Evolutionary conservation across 202 grass and related monocot genomes (phyloP).

Genomic region (Musa balbisiana): DNA sequence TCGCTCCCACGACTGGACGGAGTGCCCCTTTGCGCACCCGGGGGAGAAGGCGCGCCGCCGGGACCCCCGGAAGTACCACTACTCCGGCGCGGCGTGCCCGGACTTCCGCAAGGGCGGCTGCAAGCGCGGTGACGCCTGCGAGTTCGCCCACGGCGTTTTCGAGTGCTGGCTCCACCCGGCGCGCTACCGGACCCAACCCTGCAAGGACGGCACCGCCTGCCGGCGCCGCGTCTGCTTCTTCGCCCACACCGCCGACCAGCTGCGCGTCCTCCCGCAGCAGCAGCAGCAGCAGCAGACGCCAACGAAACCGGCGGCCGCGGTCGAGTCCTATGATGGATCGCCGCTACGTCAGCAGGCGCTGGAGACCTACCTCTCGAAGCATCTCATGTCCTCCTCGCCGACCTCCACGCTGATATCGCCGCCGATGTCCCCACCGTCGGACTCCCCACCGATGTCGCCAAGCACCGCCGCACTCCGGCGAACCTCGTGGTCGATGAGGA

Average conservation of each 20-base stretch:
- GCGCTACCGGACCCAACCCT: constrained; percentile 64
- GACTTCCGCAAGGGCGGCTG: constrained; percentile 59
- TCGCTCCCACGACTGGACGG: constrained; percentile 60
- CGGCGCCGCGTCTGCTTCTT: constrained; percentile 69
- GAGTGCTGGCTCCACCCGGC: constrained; percentile 73
- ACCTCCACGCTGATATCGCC: constrained; percentile 42
- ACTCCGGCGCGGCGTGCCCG: constrained; percentile 47
- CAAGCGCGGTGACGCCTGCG: constrained; percentile 49
- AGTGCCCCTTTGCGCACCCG: constrained; percentile 46
- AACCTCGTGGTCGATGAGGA: constrained; percentile 12
- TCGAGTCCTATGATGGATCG: constrained; percentile 9
- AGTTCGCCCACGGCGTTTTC: constrained; percentile 62
- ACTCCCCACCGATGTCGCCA: constrained; percentile 50
- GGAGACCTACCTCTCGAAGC: background rate
- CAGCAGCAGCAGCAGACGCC: background rate
- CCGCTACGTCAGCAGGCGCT: background rate
- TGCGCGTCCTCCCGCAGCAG: constrained; percentile 23
- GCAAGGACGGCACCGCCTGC: constrained; percentile 45
- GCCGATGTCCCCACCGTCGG: constrained; percentile 32
- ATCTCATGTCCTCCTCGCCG: constrained; percentile 34
- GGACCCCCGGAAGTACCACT: constrained; percentile 40
- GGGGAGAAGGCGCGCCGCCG: constrained; percentile 56
- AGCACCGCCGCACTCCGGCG: constrained; percentile 19
- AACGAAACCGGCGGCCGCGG: background rate
- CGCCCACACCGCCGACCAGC: constrained; percentile 48